Percentiles rank a stretch among this genome's conserved stretches.
Conservation (phyloP, 2,329 filamentous ascomycete genomes). For the Magnaporthiopsis incrustans region DNA sequence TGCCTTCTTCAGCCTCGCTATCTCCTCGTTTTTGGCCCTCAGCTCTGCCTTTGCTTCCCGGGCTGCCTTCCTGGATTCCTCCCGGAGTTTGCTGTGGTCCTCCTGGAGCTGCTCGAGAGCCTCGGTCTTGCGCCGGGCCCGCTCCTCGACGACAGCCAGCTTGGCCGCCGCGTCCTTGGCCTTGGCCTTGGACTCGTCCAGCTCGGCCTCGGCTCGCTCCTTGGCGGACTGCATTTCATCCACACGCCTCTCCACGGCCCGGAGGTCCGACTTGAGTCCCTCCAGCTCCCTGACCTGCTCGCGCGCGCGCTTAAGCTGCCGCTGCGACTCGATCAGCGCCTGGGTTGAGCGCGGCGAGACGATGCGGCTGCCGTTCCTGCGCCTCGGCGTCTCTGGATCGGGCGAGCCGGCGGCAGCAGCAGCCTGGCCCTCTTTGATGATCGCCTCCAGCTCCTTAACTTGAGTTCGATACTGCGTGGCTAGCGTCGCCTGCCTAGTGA, state of each 20-base stretch:
- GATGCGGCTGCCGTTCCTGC: slow-evolving; percentile 15
- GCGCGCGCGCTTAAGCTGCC: slow-evolving; percentile 46
- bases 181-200: slow-evolving; percentile 17
- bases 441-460: slow-evolving; percentile 49
- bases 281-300: slow-evolving; percentile 45
- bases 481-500: slow-evolving; percentile 49
- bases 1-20: slow-evolving; percentile 44
- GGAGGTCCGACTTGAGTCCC: slow-evolving; percentile 42
- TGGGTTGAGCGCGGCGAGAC: slow-evolving; percentile 43
- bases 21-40: slow-evolving; percentile 48
- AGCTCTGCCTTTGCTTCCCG: slow-evolving; percentile 47
- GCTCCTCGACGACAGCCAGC: slow-evolving; percentile 22
- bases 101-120: slow-evolving; percentile 41
- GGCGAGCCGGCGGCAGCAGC: slow-evolving; percentile 19
- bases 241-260: slow-evolving; percentile 35
- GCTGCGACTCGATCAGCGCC: slow-evolving; percentile 42
- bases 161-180: slow-evolving; percentile 22
- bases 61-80: slow-evolving; percentile 44
- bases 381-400: not conserved
- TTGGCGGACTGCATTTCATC: slow-evolving; percentile 28
- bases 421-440: slow-evolving; percentile 33
- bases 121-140: slow-evolving; percentile 33
- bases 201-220: slow-evolving; percentile 23
- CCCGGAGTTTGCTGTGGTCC: slow-evolving; percentile 43
- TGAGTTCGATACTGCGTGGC: slow-evolving; percentile 50